Evolutionary conservation across 805 yeast species (phyloP), one percentile per base, ranked within the genome.

Genomic region (Pichia californica): DNA sequence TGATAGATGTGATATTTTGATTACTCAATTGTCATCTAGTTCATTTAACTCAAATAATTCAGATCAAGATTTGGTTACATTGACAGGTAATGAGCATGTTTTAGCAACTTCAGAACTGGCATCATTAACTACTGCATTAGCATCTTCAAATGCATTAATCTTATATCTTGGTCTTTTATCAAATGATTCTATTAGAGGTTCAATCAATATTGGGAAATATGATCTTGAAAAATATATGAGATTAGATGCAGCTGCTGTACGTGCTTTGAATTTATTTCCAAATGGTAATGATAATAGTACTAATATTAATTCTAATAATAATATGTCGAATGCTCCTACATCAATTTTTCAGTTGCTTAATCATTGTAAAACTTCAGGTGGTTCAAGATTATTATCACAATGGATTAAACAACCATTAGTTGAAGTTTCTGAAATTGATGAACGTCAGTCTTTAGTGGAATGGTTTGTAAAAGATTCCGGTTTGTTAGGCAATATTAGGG

Each of bases 401-500:
- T 93, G 99, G 99, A 71, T 93, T 48, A 93, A 91, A 57, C 99
- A 93, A 63, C 99, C 99, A 1, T 70, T 93, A 38, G 81, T 95
- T 41, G 78, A 79, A 51, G 57, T 73, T 10, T 56, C 53, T 0
- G 77, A 71, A 40, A 88, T 93, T 31, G 61, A 66, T 31, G 70
- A 78, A 35, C 73, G 99, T 40, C 96, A 86, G 51, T 61, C 67
- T 7, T 66, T 93, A 39, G 95, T 91, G n/a, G 83, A 78, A 23
- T 72, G 75, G 46, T 64, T 93, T 50, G 69, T 85, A n/a, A 75
- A 81, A 27, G 85, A 88, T 52, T 64, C 87, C 6, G 77, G 76
- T 49, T 57, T 83, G 42, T 72, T 96, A 46, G 76, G 80, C 11
- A 68, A 72, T 19, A 60, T 89, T 33, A 83, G 81, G 49, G 79